Percentiles rank a stretch among this genome's conserved stretches.
Conservation (phyloP, 2,329 filamentous ascomycete genomes). For the Furcasterigmium sp. region DNA sequence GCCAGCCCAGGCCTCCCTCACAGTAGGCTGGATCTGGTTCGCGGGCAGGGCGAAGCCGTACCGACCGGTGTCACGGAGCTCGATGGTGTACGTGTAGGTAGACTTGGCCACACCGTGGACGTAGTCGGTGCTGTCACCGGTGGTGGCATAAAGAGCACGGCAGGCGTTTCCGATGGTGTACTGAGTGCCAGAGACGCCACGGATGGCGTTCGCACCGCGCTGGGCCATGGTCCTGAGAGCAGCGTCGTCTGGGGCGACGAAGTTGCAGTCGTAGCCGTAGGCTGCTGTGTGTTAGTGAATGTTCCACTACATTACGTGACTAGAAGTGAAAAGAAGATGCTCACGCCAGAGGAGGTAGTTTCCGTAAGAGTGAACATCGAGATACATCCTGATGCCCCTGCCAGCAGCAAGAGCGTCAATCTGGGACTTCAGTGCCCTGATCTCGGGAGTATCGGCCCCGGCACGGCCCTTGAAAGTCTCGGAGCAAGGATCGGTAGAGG, state of each 20-base stretch:
- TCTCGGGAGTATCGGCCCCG: constrained; percentile 39
- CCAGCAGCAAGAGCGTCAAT: constrained; percentile 31
- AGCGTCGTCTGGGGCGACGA: constrained; percentile 10
- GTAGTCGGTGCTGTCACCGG: constrained; percentile 16
- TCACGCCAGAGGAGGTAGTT: constrained; percentile 28
- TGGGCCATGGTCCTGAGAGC: constrained; percentile 5
- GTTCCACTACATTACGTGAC: neutral
- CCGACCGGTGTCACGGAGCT: constrained; percentile 8
- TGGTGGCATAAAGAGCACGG: constrained; percentile 13
- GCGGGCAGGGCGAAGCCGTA: constrained; percentile 11
- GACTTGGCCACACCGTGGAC: constrained; percentile 12
- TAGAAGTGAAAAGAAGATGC: too few relatives aligned
- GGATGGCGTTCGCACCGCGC: constrained; percentile 8
- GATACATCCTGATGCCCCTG: constrained; percentile 53
- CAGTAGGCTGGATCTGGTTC: constrained; percentile 11
- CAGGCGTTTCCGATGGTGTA: constrained; percentile 16
- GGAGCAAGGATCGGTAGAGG: constrained; percentile 42
- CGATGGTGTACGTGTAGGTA: constrained; percentile 11
- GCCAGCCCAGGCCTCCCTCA: constrained; percentile 11
- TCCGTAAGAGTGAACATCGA: constrained; percentile 61
- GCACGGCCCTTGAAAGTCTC: constrained; percentile 36
- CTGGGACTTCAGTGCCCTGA: constrained; percentile 37
- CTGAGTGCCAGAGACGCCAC: constrained; percentile 9
- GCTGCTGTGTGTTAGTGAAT: neutral
- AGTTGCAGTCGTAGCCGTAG: constrained; percentile 11